phyloP scores from a whole-genome alignment of 768 basidiomycete genomes.

The Leccinum longicurvipes region DNA sequence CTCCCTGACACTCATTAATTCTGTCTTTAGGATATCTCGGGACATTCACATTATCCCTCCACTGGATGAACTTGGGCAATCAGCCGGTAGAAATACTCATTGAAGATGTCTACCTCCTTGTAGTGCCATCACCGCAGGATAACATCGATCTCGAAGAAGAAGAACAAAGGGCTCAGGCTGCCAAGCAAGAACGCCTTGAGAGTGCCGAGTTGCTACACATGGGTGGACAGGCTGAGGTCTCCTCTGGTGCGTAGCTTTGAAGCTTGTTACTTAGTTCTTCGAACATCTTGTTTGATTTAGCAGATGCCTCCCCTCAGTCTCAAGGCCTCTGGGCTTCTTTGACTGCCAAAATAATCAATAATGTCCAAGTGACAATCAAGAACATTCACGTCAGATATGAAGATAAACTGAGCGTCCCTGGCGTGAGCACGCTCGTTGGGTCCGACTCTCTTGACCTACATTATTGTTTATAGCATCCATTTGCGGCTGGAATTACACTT shows the following conservation, averaged over 20 bases:
- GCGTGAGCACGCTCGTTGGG: constrained; percentile 48
- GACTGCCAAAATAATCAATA: constrained; percentile 88
- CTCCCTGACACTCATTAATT: not conserved
- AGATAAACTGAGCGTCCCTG: constrained; percentile 90
- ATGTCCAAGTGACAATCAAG: constrained; percentile 91
- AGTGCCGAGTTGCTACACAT: constrained; percentile 83
- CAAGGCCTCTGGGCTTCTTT: constrained; percentile 83
- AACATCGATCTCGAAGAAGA: constrained; percentile 80
- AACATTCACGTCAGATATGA: constrained; percentile 97
- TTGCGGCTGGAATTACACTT: constrained; percentile 87
- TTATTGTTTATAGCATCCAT: constrained; percentile 68
- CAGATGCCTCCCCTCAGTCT: constrained; percentile 63
- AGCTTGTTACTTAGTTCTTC: not conserved
- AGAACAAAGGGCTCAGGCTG: constrained; percentile 72
- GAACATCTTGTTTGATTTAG: constrained; percentile 6
- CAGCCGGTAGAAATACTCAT: constrained; percentile 88
- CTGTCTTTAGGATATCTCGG: constrained; percentile 68
- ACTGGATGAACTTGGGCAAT: constrained; percentile 87
- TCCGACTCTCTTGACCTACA: not conserved
- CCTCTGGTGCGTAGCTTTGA: constrained; percentile 39
- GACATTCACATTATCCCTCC: constrained; percentile 78
- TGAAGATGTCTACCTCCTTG: constrained; percentile 94
- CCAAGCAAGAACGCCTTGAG: constrained; percentile 84
- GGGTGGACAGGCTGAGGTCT: constrained; percentile 50
- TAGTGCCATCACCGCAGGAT: constrained; percentile 73